phyloP scores from a whole-genome alignment of 2,329 filamentous ascomycete genomes.

The Myriosclerotinia scirpicola region DNA sequence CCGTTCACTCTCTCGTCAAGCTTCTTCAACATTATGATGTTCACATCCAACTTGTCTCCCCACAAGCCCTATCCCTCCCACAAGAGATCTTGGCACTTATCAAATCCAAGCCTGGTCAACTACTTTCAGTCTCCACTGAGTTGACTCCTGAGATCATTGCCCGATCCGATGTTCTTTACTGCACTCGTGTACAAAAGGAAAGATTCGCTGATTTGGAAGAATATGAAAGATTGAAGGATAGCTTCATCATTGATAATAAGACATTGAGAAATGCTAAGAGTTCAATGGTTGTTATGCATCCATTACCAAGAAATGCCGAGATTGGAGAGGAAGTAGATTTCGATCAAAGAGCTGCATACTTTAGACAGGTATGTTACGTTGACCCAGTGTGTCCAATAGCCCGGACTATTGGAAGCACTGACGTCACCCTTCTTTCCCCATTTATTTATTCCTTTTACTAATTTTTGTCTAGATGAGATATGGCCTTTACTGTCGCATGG shows the following conservation, averaged over 20 bases:
- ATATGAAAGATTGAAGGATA: conserved; percentile 86
- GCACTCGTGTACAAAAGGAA: conserved; percentile 95
- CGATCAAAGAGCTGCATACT: conserved; percentile 95
- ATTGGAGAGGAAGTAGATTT: conserved; percentile 96
- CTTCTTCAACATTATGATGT: conserved; percentile 95
- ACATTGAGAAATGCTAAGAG: conserved; percentile 88
- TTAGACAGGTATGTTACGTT: conserved; percentile 81
- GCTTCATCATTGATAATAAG: conserved; percentile 85
- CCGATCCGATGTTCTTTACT: conserved; percentile 90
- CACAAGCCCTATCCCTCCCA: conserved; percentile 75
- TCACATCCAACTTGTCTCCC: conserved; percentile 86
- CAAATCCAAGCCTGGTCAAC: conserved; percentile 67
- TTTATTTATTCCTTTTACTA: conserved; percentile 12
- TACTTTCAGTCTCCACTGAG: conserved; percentile 71
- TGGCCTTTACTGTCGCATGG: conserved; percentile 97
- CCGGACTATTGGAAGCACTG: no score
- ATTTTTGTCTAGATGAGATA: conserved; percentile 75
- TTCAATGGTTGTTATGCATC: conserved; percentile 94
- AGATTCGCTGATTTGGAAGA: conserved; percentile 78
- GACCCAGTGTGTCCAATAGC: no score
- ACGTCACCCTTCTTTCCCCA: background rate
- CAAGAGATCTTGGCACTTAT: conserved; percentile 71
- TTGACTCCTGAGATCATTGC: conserved; percentile 86
- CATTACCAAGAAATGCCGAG: conserved; percentile 89
- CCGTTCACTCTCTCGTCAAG: conserved; percentile 93